A percentile compares a stretch with the other conserved stretches of the same genome.
Evolutionary conservation across 352 stramenopile genomes (phyloP).

Genomic region (Pythium folliculosum): DNA sequence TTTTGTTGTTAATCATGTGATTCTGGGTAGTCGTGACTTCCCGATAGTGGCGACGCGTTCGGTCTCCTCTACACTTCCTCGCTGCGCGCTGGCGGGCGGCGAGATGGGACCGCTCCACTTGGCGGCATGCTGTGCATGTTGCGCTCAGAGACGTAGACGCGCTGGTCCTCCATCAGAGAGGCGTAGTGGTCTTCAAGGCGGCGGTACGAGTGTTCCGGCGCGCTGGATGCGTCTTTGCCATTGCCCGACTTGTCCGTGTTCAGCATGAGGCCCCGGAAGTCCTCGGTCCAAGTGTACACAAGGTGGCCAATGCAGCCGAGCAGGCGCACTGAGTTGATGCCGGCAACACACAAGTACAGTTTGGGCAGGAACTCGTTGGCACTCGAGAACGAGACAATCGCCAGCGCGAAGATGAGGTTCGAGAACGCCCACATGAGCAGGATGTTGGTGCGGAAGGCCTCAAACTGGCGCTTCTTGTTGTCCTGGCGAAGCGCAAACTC

Average conservation of each 20-base stretch:
- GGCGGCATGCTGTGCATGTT: slow-evolving; percentile 17
- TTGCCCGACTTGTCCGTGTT: slow-evolving; percentile 44
- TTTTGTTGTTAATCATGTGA: not conserved
- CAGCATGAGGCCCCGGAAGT: slow-evolving; percentile 19
- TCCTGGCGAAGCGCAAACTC: slow-evolving; percentile 57
- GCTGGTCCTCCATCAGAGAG: slow-evolving; percentile 65
- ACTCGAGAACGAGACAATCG: slow-evolving; percentile 67
- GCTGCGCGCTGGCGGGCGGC: slow-evolving; percentile 1
- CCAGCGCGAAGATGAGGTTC: slow-evolving; percentile 80
- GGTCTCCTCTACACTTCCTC: slow-evolving; percentile 13
- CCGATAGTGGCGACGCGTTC: not conserved
- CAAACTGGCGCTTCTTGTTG: slow-evolving; percentile 77
- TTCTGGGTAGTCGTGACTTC: not conserved
- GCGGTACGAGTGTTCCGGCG: slow-evolving; percentile 57
- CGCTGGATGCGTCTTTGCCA: slow-evolving; percentile 35
- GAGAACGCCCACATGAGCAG: slow-evolving; percentile 79
- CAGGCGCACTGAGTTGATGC: slow-evolving; percentile 69
- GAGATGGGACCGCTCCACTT: not conserved
- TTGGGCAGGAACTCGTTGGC: slow-evolving; percentile 64
- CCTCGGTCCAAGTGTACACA: slow-evolving; percentile 64
- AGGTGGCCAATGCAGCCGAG: slow-evolving; percentile 70
- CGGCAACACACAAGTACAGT: slow-evolving; percentile 68
- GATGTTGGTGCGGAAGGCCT: slow-evolving; percentile 84
- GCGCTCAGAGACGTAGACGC: slow-evolving; percentile 43
- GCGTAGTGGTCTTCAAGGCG: slow-evolving; percentile 79